A percentile compares a stretch with the other conserved stretches of the same genome.
These are phyloP conservation scores for Ilex paraguariensis DNA, from an alignment of 305 asterid species.

Conservation along the genomic window DNA sequence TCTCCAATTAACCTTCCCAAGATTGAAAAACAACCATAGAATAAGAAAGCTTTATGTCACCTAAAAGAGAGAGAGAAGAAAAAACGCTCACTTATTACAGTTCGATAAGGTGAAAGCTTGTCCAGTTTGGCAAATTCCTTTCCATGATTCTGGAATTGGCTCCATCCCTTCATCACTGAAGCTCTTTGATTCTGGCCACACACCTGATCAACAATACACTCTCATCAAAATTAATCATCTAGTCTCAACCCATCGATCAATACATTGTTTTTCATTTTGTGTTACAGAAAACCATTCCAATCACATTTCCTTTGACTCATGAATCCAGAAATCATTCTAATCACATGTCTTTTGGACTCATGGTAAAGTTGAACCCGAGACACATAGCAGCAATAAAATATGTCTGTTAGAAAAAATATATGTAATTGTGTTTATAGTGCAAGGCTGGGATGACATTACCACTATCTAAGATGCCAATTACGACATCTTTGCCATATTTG, in stretches of 20 bases:
- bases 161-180: slow-evolving; percentile 63
- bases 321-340: too few relatives aligned
- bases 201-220: slow-evolving; percentile 35
- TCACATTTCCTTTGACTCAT: too few relatives aligned
- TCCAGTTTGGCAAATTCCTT: slow-evolving; percentile 77
- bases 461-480: slow-evolving; percentile 67
- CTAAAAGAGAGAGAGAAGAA: background rate
- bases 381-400: too few relatives aligned
- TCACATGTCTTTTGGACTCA: too few relatives aligned
- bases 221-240: slow-evolving; percentile 11
- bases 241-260: background rate
- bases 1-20: too few relatives aligned
- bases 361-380: too few relatives aligned
- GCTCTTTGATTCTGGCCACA: slow-evolving; percentile 93
- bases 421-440: too few relatives aligned
- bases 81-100: slow-evolving; percentile 57
- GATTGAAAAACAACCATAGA: too few relatives aligned
- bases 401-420: too few relatives aligned
- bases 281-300: too few relatives aligned
- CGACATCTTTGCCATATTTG: slow-evolving; percentile 57
- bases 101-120: slow-evolving; percentile 58
- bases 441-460: slow-evolving; percentile 30
- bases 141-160: slow-evolving; percentile 68
- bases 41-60: too few relatives aligned
- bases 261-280: too few relatives aligned